phyloP scores from a whole-genome alignment of 768 basidiomycete species.

The Agaricus blazei region DNA sequence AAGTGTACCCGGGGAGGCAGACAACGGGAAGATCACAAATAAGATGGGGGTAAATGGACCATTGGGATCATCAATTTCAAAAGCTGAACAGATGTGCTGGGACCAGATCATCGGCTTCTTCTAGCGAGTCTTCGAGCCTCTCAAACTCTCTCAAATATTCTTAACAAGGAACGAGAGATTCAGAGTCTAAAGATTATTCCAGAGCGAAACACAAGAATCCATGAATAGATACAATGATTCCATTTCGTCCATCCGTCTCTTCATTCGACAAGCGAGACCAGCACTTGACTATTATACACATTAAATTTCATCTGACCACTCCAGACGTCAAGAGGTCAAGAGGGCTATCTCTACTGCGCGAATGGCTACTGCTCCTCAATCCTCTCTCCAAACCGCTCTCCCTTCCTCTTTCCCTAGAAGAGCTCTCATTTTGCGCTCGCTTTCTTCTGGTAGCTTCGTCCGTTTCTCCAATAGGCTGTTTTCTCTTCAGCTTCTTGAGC shows the following conservation, averaged over 20 bases:
- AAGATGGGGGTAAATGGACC: too few species aligned
- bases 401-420: slow-evolving; percentile 5
- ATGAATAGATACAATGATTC: slow-evolving; percentile 4
- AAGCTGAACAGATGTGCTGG: too few species aligned
- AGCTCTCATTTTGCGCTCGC: slow-evolving; percentile 5
- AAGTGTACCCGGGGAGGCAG: too few species aligned
- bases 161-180: background rate
- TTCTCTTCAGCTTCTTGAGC: slow-evolving; percentile 63
- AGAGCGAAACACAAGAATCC: background rate
- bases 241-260: slow-evolving; percentile 6
- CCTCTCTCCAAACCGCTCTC: slow-evolving; percentile 2
- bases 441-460: slow-evolving; percentile 4
- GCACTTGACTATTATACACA: background rate
- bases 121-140: too few species aligned
- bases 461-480: slow-evolving; percentile 13
- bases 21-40: too few species aligned
- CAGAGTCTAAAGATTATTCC: slow-evolving; percentile 1
- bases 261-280: background rate
- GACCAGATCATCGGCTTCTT: too few species aligned
- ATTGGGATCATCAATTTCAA: too few species aligned
- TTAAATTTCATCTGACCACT: slow-evolving; percentile 1
- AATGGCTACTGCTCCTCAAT: background rate
- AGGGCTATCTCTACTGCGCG: background rate
- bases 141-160: too few species aligned
- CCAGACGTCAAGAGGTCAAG: slow-evolving; percentile 4